A percentile compares a stretch with the other conserved stretches of the same genome.
Conservation (phyloP, 2,329 filamentous ascomycete species). For the Venturia oleaginea region DNA sequence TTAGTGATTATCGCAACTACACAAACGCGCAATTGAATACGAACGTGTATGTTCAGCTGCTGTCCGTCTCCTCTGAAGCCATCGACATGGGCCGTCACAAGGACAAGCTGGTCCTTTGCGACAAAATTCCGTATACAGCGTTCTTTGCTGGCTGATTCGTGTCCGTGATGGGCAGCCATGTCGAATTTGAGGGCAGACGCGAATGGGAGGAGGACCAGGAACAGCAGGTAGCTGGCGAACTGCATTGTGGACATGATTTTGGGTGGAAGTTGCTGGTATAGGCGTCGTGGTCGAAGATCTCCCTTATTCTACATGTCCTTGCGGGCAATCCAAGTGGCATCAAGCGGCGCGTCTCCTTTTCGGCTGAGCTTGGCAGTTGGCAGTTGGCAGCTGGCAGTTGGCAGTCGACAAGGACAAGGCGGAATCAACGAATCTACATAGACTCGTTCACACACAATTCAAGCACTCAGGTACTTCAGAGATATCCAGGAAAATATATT, state of each 20-base stretch:
- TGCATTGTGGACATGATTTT: slow-evolving; percentile 6
- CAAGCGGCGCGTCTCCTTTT: no score
- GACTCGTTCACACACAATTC: no score
- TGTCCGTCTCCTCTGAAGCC: slow-evolving; percentile 89
- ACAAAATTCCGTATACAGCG: slow-evolving; percentile 97
- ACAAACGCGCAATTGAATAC: slow-evolving; percentile 24
- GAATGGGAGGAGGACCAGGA: slow-evolving; percentile 33
- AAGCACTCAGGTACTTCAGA: no score
- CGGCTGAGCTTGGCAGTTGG: not conserved
- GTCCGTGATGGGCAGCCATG: slow-evolving; percentile 58
- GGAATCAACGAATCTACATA: not conserved
- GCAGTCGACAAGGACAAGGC: no score
- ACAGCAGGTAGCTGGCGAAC: slow-evolving; percentile 27
- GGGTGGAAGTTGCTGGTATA: not conserved
- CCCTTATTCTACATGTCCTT: not conserved
- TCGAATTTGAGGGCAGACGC: slow-evolving; percentile 83
- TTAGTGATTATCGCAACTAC: not conserved
- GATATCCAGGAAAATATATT: no score
- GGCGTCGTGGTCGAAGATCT: not conserved
- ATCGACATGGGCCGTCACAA: slow-evolving; percentile 82
- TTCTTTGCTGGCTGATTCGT: slow-evolving; percentile 57
- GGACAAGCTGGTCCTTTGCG: slow-evolving; percentile 80
- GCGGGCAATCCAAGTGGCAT: not conserved
- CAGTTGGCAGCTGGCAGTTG: no score
- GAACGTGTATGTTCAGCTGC: slow-evolving; percentile 85